A percentile compares a stretch with the other conserved stretches of the same genome.
Conservation (phyloP, 441 rosid species). For the Populus hybrid region DNA sequence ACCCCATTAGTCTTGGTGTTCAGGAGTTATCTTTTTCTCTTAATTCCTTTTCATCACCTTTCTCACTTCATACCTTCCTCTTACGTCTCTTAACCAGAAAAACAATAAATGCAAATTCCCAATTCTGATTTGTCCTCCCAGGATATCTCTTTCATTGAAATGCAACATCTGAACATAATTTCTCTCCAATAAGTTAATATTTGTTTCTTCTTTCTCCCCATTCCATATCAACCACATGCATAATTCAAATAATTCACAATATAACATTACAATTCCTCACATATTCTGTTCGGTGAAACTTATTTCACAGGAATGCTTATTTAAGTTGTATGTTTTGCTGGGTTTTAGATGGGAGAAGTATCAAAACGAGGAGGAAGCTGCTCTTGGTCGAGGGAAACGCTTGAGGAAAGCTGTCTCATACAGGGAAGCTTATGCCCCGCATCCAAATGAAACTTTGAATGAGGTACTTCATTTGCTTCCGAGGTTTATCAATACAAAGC, state of each 20-base stretch:
- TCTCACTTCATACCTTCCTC: neutral
- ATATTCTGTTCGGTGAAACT: neutral
- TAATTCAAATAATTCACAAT: neutral
- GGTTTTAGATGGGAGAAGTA: slow-evolving; percentile 92
- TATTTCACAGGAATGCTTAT: neutral
- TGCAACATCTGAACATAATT: neutral
- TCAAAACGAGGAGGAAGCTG: slow-evolving; percentile 98
- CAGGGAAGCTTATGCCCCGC: slow-evolving; percentile 87
- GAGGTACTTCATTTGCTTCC: slow-evolving; percentile 56
- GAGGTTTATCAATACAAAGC: neutral
- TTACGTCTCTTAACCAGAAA: neutral
- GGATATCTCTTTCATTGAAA: neutral
- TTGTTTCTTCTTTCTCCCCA: neutral
- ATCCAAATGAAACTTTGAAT: slow-evolving; percentile 53
- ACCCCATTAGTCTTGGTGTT: neutral
- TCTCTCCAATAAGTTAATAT: neutral
- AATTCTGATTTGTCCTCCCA: neutral
- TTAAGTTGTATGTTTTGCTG: slow-evolving; percentile 23
- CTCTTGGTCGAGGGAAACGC: slow-evolving; percentile 99
- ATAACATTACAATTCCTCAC: neutral
- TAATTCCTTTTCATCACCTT: neutral
- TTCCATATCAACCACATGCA: neutral
- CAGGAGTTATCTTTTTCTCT: neutral
- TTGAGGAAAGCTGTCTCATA: slow-evolving; percentile 96
- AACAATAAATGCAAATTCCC: neutral